Evolutionary conservation across 305 asterid genomes (phyloP), one percentile per base, ranked within the genome.

Genomic region (Andrographis paniculata): DNA sequence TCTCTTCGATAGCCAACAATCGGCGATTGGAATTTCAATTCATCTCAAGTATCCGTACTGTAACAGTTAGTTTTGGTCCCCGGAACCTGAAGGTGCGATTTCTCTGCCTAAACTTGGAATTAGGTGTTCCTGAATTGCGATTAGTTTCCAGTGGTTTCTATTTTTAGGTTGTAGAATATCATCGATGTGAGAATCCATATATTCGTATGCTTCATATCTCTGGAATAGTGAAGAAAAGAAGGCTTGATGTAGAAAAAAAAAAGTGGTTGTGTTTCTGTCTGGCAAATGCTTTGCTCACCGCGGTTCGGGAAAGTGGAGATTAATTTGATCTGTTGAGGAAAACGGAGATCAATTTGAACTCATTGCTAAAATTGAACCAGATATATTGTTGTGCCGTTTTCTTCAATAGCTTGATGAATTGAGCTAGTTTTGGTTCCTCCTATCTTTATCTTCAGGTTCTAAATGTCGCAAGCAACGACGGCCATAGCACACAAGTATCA

Each of bases 401-500:
- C 17, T 50, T 20, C 4, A 20, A 30, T 7, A 0, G 43, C 15
- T 12, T 16, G 23, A 8, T 30, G 13, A n/a, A n/a, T n/a, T n/a
- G n/a, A n/a, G n/a, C n/a, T n/a, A n/a, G n/a, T n/a, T n/a, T n/a
- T n/a, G n/a, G n/a, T n/a, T n/a, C n/a, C n/a, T n/a, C 20, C 18
- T 24, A 66, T 33, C 43, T 67, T 46, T 42, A 17, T 42, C 27
- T 57, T 37, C 71, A 77, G 87, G 65, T 69, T 59, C 55, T 64
- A 43, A 64, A 66, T 55, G 71, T 68, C 60, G 50, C 58, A 67
- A 69, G 75, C 62, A 57, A 63, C 27, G 84, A 81, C 66, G 82
- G 69, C 28, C 66, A 18, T 42, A 70, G 66, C 20, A 21, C 55
- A 36, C 55, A 70, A 39, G 47, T 65, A 58, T 62, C 82, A 56